Percentiles rank a stretch among this genome's conserved stretches.
phyloP scores from a whole-genome alignment of 495 filamentous ascomycete species.

The Penicillium fimorum region DNA sequence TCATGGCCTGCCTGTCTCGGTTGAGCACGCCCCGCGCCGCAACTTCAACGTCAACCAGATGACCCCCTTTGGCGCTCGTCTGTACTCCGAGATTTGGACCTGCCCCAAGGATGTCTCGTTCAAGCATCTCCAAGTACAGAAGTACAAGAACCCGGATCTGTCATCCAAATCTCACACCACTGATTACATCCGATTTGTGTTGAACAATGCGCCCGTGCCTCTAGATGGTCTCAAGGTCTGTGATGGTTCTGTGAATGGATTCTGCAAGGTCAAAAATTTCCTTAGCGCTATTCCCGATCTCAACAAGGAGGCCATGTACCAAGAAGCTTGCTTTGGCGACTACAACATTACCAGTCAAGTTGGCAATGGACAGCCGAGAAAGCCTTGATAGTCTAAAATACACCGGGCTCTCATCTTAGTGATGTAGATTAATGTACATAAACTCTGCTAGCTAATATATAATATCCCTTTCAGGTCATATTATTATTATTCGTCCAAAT shows the following conservation, averaged over 20 bases:
- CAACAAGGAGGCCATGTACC: constrained; percentile 27
- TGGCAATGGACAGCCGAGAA: constrained; percentile 26
- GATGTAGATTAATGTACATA: too few species aligned
- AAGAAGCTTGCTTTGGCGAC: constrained; percentile 30
- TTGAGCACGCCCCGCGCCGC: constrained; percentile 39
- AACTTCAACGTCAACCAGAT: constrained; percentile 33
- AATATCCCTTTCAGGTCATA: too few species aligned
- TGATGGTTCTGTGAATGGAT: constrained; percentile 25
- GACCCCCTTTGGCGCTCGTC: constrained; percentile 57
- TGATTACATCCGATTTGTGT: constrained; percentile 30
- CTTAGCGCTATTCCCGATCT: constrained; percentile 20
- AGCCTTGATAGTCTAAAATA: neutral
- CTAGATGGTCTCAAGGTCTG: constrained; percentile 27
- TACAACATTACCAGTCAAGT: constrained; percentile 27
- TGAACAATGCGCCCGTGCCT: constrained; percentile 33
- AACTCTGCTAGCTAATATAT: too few species aligned
- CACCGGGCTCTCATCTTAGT: too few species aligned
- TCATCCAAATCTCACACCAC: constrained; percentile 16
- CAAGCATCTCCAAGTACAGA: constrained; percentile 20
- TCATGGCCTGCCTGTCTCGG: constrained; percentile 42
- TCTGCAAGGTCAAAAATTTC: constrained; percentile 28
- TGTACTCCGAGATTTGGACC: constrained; percentile 59
- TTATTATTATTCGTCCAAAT: too few species aligned
- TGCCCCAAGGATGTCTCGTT: constrained; percentile 24
- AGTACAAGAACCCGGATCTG: constrained; percentile 32